These are phyloP conservation scores for Kwoniella sp. DNA, from an alignment of 768 basidiomycete genomes.

Conservation along the genomic window DNA sequence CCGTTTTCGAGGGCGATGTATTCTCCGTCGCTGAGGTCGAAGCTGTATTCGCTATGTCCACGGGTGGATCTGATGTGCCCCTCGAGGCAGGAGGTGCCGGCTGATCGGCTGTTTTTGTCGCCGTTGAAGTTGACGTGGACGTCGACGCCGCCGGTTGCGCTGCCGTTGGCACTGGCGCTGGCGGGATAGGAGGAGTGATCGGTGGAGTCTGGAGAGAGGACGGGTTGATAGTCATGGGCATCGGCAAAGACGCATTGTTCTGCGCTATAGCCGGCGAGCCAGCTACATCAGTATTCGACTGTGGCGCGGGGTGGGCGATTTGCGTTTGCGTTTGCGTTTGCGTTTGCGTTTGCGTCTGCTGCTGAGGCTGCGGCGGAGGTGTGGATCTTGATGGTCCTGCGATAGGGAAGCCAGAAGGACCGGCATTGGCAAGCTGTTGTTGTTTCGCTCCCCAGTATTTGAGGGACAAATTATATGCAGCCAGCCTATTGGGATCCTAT, in stretches of 20 bases:
- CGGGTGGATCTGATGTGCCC: too few species aligned
- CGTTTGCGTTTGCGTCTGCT: not conserved
- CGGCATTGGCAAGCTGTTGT: not conserved
- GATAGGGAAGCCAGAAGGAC: not conserved
- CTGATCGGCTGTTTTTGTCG: not conserved
- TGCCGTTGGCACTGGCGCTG: not conserved
- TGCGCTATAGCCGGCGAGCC: not conserved
- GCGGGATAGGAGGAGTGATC: not conserved
- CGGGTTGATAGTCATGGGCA: not conserved
- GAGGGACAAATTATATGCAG: slow-evolving; percentile 12
- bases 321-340: not conserved
- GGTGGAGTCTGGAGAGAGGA: not conserved
- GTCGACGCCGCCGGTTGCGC: not conserved
- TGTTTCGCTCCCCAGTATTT: slow-evolving; percentile 18
- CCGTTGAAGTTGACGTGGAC: slow-evolving; percentile 3
- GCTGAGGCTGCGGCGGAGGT: not conserved
- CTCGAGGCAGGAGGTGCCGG: not conserved
- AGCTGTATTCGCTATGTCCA: too few species aligned
- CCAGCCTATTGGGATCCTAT: slow-evolving; percentile 13
- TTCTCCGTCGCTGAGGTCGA: too few species aligned
- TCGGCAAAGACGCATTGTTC: not conserved
- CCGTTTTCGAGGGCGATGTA: not conserved
- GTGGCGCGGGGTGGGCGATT: not conserved
- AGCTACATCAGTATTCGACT: not conserved
- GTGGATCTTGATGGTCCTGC: not conserved